phyloP scores from a whole-genome alignment of 2,329 filamentous ascomycete species.

The Talaromyces sp. region DNA sequence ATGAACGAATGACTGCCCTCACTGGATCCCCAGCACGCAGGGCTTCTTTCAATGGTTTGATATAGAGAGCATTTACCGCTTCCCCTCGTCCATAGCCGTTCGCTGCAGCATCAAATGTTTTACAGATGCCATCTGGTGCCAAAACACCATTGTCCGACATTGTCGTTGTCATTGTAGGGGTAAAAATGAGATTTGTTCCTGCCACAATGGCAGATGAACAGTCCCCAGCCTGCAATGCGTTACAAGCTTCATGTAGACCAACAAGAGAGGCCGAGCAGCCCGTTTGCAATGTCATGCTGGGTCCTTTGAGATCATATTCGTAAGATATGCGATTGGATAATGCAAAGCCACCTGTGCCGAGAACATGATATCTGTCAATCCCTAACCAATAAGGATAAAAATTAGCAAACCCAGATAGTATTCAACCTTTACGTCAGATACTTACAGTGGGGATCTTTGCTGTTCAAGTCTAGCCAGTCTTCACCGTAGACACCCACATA shows the following conservation, averaged over 20 bases:
- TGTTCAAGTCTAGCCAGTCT: background rate
- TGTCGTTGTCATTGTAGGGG: slow-evolving; percentile 26
- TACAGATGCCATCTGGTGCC: slow-evolving; percentile 49
- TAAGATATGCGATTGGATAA: slow-evolving; percentile 37
- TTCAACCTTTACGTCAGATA: background rate
- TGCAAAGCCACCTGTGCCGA: slow-evolving; percentile 29
- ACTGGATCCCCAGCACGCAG: slow-evolving; percentile 40
- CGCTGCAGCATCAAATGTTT: slow-evolving; percentile 41
- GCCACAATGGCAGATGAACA: slow-evolving; percentile 19
- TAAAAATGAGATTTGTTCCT: slow-evolving; percentile 22
- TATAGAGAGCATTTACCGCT: slow-evolving; percentile 43
- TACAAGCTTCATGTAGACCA: slow-evolving; percentile 29
- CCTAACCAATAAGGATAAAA: background rate
- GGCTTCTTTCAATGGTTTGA: slow-evolving; percentile 47
- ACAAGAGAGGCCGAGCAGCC: slow-evolving; percentile 42
- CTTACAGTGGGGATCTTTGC: background rate
- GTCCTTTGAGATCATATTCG: slow-evolving; percentile 36
- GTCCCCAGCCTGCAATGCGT: slow-evolving; percentile 24
- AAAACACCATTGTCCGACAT: slow-evolving; percentile 40
- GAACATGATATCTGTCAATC: slow-evolving; percentile 13
- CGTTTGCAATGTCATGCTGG: slow-evolving; percentile 42
- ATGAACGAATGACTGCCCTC: slow-evolving; percentile 27
- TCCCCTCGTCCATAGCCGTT: slow-evolving; percentile 50
- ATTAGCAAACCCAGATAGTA: background rate
- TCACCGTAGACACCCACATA: background rate